Conservation (phyloP, 352 stramenopile species). For the Plasmopara viticola region DNA sequence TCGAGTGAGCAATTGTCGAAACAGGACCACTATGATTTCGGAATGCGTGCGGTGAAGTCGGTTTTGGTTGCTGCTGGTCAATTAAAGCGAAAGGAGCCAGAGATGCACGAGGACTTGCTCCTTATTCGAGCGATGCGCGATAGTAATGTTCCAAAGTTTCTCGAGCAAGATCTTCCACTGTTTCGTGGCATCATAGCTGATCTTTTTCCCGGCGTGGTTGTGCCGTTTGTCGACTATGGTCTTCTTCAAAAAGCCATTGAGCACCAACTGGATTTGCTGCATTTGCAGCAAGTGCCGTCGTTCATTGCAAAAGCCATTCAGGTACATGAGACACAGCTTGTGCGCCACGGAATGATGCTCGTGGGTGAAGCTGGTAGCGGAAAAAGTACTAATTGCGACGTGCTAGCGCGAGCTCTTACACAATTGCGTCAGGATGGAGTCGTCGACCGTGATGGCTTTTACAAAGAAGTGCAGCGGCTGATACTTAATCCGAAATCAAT, state of each 20-base stretch:
- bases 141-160: conserved; percentile 94
- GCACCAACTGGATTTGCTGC: conserved; percentile 60
- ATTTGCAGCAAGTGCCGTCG: conserved; percentile 78
- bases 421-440: conserved; percentile 76
- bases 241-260: conserved; percentile 87
- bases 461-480: conserved; percentile 81
- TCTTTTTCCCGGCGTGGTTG: conserved; percentile 90
- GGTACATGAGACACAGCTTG: conserved; percentile 87
- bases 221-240: conserved; percentile 92
- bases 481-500: conserved; percentile 95
- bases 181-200: conserved; percentile 93
- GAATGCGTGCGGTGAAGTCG: conserved; percentile 91
- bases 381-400: conserved; percentile 82
- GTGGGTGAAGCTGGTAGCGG: conserved; percentile 87
- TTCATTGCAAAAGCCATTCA: conserved; percentile 87
- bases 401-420: conserved; percentile 66
- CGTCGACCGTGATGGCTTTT: conserved; percentile 80
- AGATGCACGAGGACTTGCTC: conserved; percentile 92
- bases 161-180: conserved; percentile 91
- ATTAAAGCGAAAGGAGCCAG: conserved; percentile 90
- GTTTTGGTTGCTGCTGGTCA: conserved; percentile 92
- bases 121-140: conserved; percentile 95
- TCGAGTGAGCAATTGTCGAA: conserved; percentile 92
- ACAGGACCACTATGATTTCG: conserved; percentile 94
- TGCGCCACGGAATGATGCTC: conserved; percentile 93